A percentile compares a stretch with the other conserved stretches of the same genome.
phyloP scores from a whole-genome alignment of 768 basidiomycete species.

The Lentinula aciculospora region DNA sequence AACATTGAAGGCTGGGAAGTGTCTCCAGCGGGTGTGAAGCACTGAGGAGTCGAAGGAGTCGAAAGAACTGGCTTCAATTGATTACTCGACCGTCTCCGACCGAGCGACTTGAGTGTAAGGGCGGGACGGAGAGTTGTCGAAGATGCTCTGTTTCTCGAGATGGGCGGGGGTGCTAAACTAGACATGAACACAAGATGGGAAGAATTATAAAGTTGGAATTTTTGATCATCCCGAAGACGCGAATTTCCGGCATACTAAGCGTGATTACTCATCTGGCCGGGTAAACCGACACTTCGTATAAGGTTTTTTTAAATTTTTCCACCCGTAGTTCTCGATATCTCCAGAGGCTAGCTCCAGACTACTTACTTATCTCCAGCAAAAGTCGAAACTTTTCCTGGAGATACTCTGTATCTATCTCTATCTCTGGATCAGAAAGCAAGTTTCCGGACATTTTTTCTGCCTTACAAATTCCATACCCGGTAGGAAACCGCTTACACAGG shows the following conservation, averaged over 20 bases:
- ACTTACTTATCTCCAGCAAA: not conserved
- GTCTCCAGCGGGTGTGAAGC: conserved; percentile 3
- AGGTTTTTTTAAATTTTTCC: not conserved
- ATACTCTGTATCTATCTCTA: too few species aligned
- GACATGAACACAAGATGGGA: conserved; percentile 16
- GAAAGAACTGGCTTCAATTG: conserved; percentile 27
- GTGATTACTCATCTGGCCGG: not conserved
- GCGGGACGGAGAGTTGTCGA: conserved; percentile 53
- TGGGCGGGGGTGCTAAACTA: conserved; percentile 28
- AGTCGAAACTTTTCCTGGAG: too few species aligned
- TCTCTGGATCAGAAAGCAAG: too few species aligned
- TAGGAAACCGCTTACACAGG: too few species aligned
- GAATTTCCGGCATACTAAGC: not conserved
- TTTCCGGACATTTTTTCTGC: too few species aligned
- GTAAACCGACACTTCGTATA: not conserved
- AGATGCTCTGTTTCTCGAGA: conserved; percentile 49
- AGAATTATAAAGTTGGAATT: not conserved
- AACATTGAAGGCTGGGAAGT: conserved; percentile 39
- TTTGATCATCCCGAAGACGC: not conserved
- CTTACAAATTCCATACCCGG: too few species aligned
- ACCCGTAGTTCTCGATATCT: too few species aligned
- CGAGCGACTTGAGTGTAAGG: conserved; percentile 46
- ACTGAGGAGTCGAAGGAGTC: conserved; percentile 16
- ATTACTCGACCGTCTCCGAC: conserved; percentile 48
- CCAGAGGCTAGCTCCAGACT: not conserved